phyloP scores from a whole-genome alignment of 495 filamentous ascomycete species.

The Penicillium cataractarum region DNA sequence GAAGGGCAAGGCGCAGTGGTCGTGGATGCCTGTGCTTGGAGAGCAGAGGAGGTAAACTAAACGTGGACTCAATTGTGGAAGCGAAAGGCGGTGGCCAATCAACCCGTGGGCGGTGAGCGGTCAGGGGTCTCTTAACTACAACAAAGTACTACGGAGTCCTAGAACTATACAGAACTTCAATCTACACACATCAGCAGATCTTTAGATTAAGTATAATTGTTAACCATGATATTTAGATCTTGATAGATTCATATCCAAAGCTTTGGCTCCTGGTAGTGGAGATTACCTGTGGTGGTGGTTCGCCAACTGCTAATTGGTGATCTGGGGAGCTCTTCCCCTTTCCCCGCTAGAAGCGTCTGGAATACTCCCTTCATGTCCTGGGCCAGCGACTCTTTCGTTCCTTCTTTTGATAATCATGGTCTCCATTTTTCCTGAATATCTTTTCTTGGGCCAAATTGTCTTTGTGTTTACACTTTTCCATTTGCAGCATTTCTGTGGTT shows the following conservation, averaged over 20 bases:
- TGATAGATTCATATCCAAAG: not conserved
- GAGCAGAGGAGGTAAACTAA: slow-evolving; percentile 37
- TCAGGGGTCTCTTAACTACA: slow-evolving; percentile 10
- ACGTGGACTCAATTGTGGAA: slow-evolving; percentile 52
- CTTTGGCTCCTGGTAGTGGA: not conserved
- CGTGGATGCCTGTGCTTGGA: slow-evolving; percentile 29
- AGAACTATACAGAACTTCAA: not conserved
- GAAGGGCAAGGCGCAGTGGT: slow-evolving; percentile 27
- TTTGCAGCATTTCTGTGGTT: slow-evolving; percentile 2
- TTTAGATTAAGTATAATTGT: too few relatives aligned
- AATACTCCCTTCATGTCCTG: slow-evolving; percentile 19
- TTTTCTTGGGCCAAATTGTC: too few relatives aligned
- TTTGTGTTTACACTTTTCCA: slow-evolving; percentile 6
- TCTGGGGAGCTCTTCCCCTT: slow-evolving; percentile 9
- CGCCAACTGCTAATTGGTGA: not conserved
- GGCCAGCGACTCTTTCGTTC: slow-evolving; percentile 3
- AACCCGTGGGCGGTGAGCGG: slow-evolving; percentile 44
- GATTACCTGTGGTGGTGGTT: slow-evolving; percentile 2
- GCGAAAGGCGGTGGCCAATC: slow-evolving; percentile 46
- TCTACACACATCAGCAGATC: not conserved
- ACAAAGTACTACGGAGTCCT: not conserved
- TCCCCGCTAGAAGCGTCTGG: slow-evolving; percentile 35
- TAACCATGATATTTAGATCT: not conserved
- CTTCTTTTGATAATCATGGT: not conserved
- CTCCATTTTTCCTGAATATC: not conserved